A percentile compares a stretch with the other conserved stretches of the same genome.
phyloP scores from a whole-genome alignment of 495 filamentous ascomycete genomes.

The Neurospora sp. region DNA sequence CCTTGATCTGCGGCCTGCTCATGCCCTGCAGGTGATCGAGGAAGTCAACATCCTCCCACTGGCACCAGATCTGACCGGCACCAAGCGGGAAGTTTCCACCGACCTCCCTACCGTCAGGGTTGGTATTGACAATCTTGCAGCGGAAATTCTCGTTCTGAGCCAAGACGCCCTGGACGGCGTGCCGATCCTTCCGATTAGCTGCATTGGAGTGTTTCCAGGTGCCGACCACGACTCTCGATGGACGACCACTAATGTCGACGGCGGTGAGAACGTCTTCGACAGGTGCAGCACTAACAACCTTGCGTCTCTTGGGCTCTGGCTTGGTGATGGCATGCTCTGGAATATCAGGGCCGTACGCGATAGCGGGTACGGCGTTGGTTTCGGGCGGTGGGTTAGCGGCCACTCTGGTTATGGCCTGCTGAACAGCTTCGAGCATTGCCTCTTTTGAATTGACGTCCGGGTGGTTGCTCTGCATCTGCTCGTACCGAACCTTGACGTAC shows the following conservation, averaged over 20 bases:
- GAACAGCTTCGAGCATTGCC: slow-evolving; percentile 20
- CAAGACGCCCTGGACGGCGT: slow-evolving; percentile 43
- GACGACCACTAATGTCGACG: slow-evolving; percentile 25
- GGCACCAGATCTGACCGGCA: slow-evolving; percentile 43
- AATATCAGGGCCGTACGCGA: slow-evolving; percentile 35
- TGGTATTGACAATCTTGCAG: slow-evolving; percentile 40
- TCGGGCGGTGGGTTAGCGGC: slow-evolving; percentile 26
- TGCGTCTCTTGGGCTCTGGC: slow-evolving; percentile 29
- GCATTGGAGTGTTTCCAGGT: slow-evolving; percentile 39
- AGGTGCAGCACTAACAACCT: neutral
- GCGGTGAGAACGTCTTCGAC: slow-evolving; percentile 6
- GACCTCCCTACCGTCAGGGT: slow-evolving; percentile 37
- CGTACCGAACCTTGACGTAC: slow-evolving; percentile 41
- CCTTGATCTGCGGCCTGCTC: slow-evolving; percentile 40
- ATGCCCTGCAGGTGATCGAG: slow-evolving; percentile 35
- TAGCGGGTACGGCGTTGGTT: slow-evolving; percentile 18
- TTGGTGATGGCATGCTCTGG: slow-evolving; percentile 27
- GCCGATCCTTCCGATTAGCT: slow-evolving; percentile 28
- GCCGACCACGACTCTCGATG: slow-evolving; percentile 39
- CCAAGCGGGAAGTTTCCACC: slow-evolving; percentile 41
- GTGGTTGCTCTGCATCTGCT: slow-evolving; percentile 18
- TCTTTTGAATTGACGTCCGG: slow-evolving; percentile 16
- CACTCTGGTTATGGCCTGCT: slow-evolving; percentile 28
- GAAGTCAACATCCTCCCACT: slow-evolving; percentile 44
- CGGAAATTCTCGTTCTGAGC: slow-evolving; percentile 45